Conservation (phyloP, 345 rosid species). For the Murraya koenigii region DNA sequence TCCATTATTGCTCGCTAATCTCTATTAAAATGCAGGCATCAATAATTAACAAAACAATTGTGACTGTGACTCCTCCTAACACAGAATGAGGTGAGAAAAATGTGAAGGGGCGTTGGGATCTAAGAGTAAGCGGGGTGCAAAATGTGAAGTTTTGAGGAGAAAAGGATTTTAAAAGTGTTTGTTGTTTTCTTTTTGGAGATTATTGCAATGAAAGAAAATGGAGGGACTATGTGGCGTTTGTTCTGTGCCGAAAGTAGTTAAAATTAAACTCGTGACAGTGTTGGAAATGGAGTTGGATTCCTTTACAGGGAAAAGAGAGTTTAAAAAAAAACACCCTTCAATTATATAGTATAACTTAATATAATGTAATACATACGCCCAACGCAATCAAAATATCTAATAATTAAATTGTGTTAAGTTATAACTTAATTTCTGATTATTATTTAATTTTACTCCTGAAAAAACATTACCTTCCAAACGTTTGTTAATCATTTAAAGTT, state of each 20-base stretch:
- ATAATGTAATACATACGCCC: too few relatives aligned
- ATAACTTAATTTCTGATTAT: background rate
- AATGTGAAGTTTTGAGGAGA: background rate
- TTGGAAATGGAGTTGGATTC: background rate
- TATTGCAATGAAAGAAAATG: background rate
- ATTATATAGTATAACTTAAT: too few relatives aligned
- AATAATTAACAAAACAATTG: background rate
- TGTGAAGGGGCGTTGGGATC: background rate
- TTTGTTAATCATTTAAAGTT: background rate
- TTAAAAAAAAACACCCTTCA: too few relatives aligned
- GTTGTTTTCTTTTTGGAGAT: background rate
- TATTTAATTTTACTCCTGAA: background rate
- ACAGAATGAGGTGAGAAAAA: background rate
- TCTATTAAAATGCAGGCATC: background rate
- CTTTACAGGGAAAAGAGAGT: background rate
- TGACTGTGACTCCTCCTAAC: background rate
- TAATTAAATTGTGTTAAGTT: too few relatives aligned
- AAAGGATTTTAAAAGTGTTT: background rate
- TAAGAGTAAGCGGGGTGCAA: background rate
- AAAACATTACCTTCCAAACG: background rate
- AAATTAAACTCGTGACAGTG: background rate
- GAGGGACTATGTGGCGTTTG: background rate
- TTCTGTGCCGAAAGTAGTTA: background rate
- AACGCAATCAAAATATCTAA: too few relatives aligned
- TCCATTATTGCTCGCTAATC: constrained; percentile 32